Conservation (phyloP, 805 yeast species). For the Candida lessepsii region DNA sequence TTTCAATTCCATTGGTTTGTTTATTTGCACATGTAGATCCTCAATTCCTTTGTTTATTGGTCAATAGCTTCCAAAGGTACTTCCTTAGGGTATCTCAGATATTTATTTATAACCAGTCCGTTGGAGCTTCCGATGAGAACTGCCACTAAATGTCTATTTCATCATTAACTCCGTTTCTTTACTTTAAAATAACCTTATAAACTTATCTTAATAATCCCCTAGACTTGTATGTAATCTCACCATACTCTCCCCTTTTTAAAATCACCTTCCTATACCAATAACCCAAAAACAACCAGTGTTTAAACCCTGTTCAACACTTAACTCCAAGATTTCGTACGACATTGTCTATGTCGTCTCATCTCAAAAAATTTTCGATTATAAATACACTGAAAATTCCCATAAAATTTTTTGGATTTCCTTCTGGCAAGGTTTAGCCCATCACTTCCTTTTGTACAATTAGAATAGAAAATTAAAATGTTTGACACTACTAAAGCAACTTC, state of each 20-base stretch:
- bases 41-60: neutral
- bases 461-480: constrained; percentile 19
- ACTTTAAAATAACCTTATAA: neutral
- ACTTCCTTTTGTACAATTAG: constrained; percentile 3
- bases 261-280: too few relatives aligned
- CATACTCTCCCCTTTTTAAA: too few relatives aligned
- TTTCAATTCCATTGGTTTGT: too few relatives aligned
- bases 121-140: neutral
- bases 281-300: too few relatives aligned
- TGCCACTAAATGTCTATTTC: too few relatives aligned
- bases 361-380: constrained; percentile 6
- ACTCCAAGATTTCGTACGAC: too few relatives aligned
- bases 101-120: neutral
- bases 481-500: constrained; percentile 62
- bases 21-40: neutral
- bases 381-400: constrained; percentile 1
- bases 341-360: constrained; percentile 4
- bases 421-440: constrained; percentile 43
- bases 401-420: constrained; percentile 25
- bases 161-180: too few relatives aligned
- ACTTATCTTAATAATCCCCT: too few relatives aligned
- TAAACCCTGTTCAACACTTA: too few relatives aligned
- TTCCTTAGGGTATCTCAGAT: neutral
- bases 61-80: constrained; percentile 3
- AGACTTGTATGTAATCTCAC: too few relatives aligned